Base-by-base conservation (phyloP, 2,329 filamentous ascomycete genomes). In the Alternaria novae-zelandiae region DNA sequence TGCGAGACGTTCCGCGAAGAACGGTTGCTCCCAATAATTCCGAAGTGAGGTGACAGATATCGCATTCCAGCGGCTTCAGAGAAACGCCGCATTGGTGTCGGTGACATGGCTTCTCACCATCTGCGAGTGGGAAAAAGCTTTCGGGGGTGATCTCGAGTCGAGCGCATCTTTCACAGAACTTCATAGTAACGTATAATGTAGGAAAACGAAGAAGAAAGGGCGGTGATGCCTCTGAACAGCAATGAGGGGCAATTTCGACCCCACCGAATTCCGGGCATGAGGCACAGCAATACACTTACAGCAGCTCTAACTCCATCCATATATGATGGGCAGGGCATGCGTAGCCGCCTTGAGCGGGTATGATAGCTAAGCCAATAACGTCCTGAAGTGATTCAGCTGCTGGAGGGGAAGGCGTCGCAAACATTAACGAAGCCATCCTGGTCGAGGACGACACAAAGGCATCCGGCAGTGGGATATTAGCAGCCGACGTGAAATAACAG, bases 151-250 rank as follows among this genome's bases (percentile, higher is more conserved):
- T 41, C 32, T 41, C 13, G 15, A 41, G 13, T 41, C 9, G 13
- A 8, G 32, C 6, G 13, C 32, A 41, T 15, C 13, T n/a, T n/a
- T 15, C 3, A 12, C 43, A 44, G 1, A 20, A 44, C 20, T 1
- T 20, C 17, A 45, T 45, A 6, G 7, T 45, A 0, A 17, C 0
- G 8, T 21, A 11, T 21, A 21, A 17, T 21, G 20, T 20, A 45
- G 1, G 7, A 45, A 2, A 2, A 20, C 0, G 17, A 0, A 45
- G 17, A 21, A 45, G 43, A 0, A 21, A 45, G 0, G 20, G 0
- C 2, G 11, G n/a, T 45, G 43, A 45, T 21, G 43, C 4, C 43
- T 21, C 17, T 45, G 43, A 5, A 21, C 11, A 21, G 43, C 43
- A 21, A 45, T 45, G 43, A 45, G 43, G 43, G 20, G n/a, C 43